Evolutionary conservation across 805 yeast species (phyloP), one percentile per base, ranked within the genome.

Genomic region (Millerago galiae): DNA sequence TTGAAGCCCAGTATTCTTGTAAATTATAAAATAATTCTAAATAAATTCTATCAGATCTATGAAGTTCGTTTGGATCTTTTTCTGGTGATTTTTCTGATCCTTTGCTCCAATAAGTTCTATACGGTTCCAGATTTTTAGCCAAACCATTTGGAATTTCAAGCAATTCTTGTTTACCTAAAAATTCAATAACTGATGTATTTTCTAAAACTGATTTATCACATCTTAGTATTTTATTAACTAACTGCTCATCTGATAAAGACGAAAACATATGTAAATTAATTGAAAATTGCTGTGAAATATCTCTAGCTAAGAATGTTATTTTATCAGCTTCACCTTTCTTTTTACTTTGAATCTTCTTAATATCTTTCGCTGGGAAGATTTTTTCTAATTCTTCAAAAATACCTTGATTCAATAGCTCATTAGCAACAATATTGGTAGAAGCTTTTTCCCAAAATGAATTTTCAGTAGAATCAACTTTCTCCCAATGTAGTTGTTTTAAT

Each of bases 401-500:
- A 45, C 99, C 99, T 46, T 76, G 78, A 45, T 81, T 82, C 40
- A 74, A 67, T 38, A 91, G 67, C 47, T 78, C 79, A 46, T 78
- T 24, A 15, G 44, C 83, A 2, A 83, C 77, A 34, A 79, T 64
- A 16, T 69, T 70, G 3, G 81, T 77, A 27, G 78, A 71, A 24
- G 79, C 71, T 24, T 75, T 73, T 15, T 79, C 74, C 98, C 99
- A 91, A 46, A 93, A 83, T 0, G 98, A 90, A 35, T 81, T 77
- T 40, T 81, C 84, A 16, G 93, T 83, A 45, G 80, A 74, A 28
- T 91, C 96, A 31, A 95, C 71, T 56, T 85, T 87, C 53, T 91
- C 96, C 98, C 98, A 95, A 60, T 93, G 99, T 69, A 93, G 74
- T 60, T 91, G 99, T 60, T 95, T 93, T 50, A 93, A 73, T 58